These are phyloP conservation scores for Candida rishiriensis DNA, from an alignment of 805 yeast genomes.

Conservation along the genomic window DNA sequence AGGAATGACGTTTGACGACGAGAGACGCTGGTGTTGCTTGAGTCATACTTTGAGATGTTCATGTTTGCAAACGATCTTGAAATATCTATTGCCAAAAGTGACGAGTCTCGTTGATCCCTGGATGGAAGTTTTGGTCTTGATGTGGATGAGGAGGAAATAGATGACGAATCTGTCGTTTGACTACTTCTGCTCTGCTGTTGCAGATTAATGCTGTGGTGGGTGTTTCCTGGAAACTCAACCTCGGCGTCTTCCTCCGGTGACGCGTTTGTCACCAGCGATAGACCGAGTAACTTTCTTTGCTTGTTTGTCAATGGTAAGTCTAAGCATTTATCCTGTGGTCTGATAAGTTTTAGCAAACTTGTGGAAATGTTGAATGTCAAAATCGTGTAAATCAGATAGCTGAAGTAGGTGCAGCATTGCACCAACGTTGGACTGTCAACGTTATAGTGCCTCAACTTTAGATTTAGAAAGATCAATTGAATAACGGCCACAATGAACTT, in stretches of 20 bases:
- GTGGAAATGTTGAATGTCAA: slow-evolving; percentile 27
- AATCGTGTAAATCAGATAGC: slow-evolving; percentile 20
- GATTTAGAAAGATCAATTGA: slow-evolving; percentile 13
- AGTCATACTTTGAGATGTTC: slow-evolving; percentile 15
- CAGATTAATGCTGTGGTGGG: not conserved
- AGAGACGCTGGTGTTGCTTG: not conserved
- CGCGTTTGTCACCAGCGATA: slow-evolving; percentile 19
- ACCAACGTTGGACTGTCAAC: slow-evolving; percentile 4
- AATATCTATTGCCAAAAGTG: slow-evolving; percentile 21
- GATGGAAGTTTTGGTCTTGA: slow-evolving; percentile 1
- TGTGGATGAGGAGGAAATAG: not conserved
- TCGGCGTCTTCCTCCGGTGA: slow-evolving; percentile 2
- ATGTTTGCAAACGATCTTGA: slow-evolving; percentile 27
- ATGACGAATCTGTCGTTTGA: not conserved
- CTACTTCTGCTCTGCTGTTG: too few species aligned
- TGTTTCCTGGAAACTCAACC: not conserved
- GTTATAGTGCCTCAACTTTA: slow-evolving; percentile 5
- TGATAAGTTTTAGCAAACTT: slow-evolving; percentile 29
- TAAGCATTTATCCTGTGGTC: slow-evolving; percentile 44
- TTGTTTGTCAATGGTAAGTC: slow-evolving; percentile 45
- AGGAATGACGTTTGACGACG: not conserved
- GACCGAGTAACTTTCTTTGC: slow-evolving; percentile 45
- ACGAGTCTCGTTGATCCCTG: slow-evolving; percentile 12
- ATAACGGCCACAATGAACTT: slow-evolving; percentile 26
- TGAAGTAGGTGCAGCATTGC: slow-evolving; percentile 6